Conservation (phyloP, 75 land plant species). For the Sequoia sempervirens region DNA sequence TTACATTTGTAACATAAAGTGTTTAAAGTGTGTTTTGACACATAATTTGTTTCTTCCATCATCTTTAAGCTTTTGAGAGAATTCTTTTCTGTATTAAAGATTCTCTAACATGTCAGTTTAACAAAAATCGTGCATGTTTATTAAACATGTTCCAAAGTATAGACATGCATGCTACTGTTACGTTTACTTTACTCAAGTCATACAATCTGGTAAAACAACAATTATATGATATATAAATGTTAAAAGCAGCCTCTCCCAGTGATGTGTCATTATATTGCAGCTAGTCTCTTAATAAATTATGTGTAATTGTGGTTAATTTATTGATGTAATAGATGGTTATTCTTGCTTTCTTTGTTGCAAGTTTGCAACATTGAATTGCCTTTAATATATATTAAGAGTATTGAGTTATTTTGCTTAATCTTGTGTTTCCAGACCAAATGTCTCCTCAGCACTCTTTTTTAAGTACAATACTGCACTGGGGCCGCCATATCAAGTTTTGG, state of each 20-base stretch:
- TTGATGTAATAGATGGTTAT: background rate
- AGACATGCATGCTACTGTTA: background rate
- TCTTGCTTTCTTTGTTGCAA: background rate
- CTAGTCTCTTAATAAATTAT: background rate
- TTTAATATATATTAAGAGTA: background rate
- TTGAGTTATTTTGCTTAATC: background rate
- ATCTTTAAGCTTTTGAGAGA: background rate
- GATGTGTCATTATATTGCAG: background rate
- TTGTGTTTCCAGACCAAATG: constrained; percentile 65
- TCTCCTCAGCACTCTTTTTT: constrained; percentile 92
- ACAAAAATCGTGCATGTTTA: background rate
- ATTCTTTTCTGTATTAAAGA: background rate
- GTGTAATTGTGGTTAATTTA: background rate
- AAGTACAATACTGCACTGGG: constrained; percentile 83
- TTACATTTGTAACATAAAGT: background rate
- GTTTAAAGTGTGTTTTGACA: background rate
- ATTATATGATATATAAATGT: background rate
- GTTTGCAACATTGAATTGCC: background rate
- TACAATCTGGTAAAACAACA: background rate
- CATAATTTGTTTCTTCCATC: background rate
- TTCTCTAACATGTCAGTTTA: background rate
- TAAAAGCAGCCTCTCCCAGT: background rate
- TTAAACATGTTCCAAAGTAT: background rate
- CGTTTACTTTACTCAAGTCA: background rate
- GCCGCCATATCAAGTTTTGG: constrained; percentile 93